Evolutionary conservation across 192 early-diverging fungal genomes (phyloP), one percentile per base, ranked within the genome.

Genomic region (Entomortierella beljakovae): DNA sequence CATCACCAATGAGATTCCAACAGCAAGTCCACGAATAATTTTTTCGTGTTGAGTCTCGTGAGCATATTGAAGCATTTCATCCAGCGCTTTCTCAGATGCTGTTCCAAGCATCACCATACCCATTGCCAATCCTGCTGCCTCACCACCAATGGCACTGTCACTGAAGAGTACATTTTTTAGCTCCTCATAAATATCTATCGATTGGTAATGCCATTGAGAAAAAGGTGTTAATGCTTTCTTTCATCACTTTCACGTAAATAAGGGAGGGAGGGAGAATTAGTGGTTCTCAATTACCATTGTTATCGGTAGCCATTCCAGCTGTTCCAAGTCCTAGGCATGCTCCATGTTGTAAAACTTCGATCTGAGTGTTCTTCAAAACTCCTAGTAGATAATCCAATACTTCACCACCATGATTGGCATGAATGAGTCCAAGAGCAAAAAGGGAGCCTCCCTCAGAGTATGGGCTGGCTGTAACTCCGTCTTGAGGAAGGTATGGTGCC

Each of bases 1-100:
- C 97, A 99, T 97, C 22, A 99, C 92, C 57, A 99, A 77, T 0
- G 97, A 90, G 56, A 99, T 93, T 54, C 98, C 97, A 29, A 98
- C 86, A 10, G 97, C 92, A 63, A 98, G 83, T 52, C 97, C 95
- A 37, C 98, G 94, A 61, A 99, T 99, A 67, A 99, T 99, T 87
- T 99, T 99, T 71, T 99, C 98, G 83, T 99, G 98, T 80, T 96
- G 95, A 6, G 98, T 99, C 64, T 99, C 97, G 67, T 95, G 94
- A 18, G 98, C 98, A 68, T 99, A 99, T 70, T 94, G 91, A 33
- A 99, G 84, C 97, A 99, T 98, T 63, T 97, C 97, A 42, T 93
- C 94, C 60, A 99, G 81, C 7, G 92, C 93, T 50, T 88, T 86
- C 38, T 89, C 75, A 9, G 92, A 90, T 50, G 87, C 93, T 16